Base-by-base conservation (phyloP, 345 rosid genomes). In the Heritiera littoralis region DNA sequence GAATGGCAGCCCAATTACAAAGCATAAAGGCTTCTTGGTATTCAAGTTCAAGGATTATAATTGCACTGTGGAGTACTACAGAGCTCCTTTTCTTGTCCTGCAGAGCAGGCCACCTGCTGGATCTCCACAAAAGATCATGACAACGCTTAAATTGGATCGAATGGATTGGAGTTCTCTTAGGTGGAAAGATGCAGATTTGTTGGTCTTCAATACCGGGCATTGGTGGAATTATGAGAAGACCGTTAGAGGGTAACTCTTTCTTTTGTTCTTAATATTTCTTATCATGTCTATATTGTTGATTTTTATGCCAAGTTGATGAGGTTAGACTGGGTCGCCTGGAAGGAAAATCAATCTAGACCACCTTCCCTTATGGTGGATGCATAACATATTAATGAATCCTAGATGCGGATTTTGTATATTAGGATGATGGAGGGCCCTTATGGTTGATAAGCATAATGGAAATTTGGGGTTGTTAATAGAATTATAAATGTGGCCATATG, bases 151-250 rank as follows among this genome's bases (percentile, higher is more conserved):
- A 81, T 82, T 96, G 81, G 98, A 96, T 75, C 82, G 81, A 55
- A 90, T 94, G 98, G 99, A 96, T 75, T 94, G 98, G 97, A 88
- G 66, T 59, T 86, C 89, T 1, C 58, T 52, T 52, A 91, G 85
- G 79, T 96, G 99, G 99, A 90, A 54, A 79, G 88, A 87, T 38
- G 92, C 99, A 0, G 99, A 94, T 84, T 72, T 94, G 51, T 81
- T 96, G 72, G 87, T 96, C 77, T 85, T 96, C 80, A 96, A 96
- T 85, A 90, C 92, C 0, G 99, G 99, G 78, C 98, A 96, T 68
- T 96, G 98, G 99, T 94, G 98, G 98, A 94, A 92, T 81, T 83
- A 90, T 3, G 98, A 92, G 90, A 96, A 96, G 89, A 96, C 99
- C 38, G 82, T 89, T 46, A 89, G 95, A 87, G 90, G 91, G 99